phyloP scores from a whole-genome alignment of 371 early-diverging fungal species.

The Mucor lusitanicus region DNA sequence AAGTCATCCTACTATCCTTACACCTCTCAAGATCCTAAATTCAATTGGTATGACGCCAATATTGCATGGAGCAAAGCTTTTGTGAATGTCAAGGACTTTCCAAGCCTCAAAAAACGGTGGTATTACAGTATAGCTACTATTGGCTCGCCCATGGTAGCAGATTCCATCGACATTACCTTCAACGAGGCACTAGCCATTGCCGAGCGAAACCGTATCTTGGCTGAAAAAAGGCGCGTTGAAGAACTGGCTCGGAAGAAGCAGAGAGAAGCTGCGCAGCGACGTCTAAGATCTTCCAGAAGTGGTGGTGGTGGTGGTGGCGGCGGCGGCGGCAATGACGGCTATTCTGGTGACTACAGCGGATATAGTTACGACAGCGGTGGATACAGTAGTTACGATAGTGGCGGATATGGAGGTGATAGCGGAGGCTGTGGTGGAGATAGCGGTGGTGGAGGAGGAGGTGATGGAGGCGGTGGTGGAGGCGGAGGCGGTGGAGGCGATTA shows the following conservation, averaged over 20 bases:
- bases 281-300: neutral
- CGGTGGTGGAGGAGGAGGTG: neutral
- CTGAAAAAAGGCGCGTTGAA: neutral
- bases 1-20: neutral
- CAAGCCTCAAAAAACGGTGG: neutral
- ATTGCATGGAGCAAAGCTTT: neutral
- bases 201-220: no score
- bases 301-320: conserved; percentile 11
- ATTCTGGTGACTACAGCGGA: neutral
- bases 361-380: conserved; percentile 15
- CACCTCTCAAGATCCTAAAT: neutral
- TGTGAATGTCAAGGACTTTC: neutral
- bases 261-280: neutral
- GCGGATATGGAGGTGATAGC: neutral
- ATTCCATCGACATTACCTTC: neutral
- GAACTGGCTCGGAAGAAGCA: neutral
- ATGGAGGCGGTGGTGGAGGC: neutral
- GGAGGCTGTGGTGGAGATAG: neutral
- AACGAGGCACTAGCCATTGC: neutral
- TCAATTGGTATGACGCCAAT: neutral
- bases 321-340: neutral
- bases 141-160: neutral
- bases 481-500: neutral
- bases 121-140: neutral
- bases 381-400: conserved; percentile 11